A percentile compares a stretch with the other conserved stretches of the same genome.
Evolutionary conservation across 75 land plant genomes (phyloP).

Genomic region (Chamaecyparis obtusa): DNA sequence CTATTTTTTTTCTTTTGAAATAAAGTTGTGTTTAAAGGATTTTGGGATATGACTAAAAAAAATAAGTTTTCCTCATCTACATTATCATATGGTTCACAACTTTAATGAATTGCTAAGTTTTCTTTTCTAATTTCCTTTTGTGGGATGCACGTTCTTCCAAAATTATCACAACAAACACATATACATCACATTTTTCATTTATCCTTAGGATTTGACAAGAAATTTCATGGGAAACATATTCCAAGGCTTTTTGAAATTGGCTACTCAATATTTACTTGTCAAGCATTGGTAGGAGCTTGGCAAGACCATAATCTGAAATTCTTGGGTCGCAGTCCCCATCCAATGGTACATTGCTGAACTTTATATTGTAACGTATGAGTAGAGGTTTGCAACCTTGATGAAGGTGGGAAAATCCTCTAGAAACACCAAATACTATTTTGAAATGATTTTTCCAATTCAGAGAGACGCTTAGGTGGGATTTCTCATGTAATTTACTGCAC

Average conservation of each 20-base stretch:
- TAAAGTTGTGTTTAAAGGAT: too few relatives aligned
- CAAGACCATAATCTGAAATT: slow-evolving; percentile 84
- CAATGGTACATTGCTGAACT: slow-evolving; percentile 84
- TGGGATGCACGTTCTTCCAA: slow-evolving; percentile 42
- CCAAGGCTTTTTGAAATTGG: slow-evolving; percentile 71
- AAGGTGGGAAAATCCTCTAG: slow-evolving; percentile 84
- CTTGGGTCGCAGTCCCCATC: slow-evolving; percentile 57
- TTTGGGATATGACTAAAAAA: too few relatives aligned
- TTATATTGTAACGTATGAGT: slow-evolving; percentile 75
- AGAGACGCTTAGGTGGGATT: slow-evolving; percentile 25
- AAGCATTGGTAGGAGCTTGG: slow-evolving; percentile 76
- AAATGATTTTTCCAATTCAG: slow-evolving; percentile 76
- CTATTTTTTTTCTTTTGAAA: too few relatives aligned
- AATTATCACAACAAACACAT: slow-evolving; percentile 78
- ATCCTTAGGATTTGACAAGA: slow-evolving; percentile 80
- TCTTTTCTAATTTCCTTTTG: too few relatives aligned
- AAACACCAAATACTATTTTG: slow-evolving; percentile 71
- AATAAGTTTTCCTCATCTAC: too few relatives aligned
- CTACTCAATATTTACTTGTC: slow-evolving; percentile 69
- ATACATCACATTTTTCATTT: slow-evolving; percentile 93
- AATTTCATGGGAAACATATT: slow-evolving; percentile 90
- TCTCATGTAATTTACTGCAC: slow-evolving; percentile 66
- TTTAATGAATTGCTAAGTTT: too few relatives aligned
- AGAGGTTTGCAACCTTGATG: slow-evolving; percentile 84
- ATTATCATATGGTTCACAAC: too few relatives aligned